phyloP scores from a whole-genome alignment of 139 green algal species.

The Micractinium conductrix region DNA sequence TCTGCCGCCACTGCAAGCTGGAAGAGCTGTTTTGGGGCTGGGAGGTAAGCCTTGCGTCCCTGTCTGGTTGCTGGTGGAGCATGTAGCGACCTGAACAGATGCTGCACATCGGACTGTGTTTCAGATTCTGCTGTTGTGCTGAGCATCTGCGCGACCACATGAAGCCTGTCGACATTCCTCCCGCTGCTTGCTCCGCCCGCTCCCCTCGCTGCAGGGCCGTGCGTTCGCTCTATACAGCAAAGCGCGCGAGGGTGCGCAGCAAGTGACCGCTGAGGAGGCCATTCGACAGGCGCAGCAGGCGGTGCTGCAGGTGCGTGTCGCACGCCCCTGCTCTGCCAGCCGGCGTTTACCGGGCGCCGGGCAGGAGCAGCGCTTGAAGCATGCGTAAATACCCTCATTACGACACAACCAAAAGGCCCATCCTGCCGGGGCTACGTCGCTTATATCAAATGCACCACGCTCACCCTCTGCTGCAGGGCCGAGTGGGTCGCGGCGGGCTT shows the following conservation, averaged over 20 bases:
- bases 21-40: slow-evolving; percentile 72
- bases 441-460: not conserved
- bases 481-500: slow-evolving; percentile 15
- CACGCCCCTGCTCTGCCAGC: not conserved
- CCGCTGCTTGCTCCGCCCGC: too few species aligned
- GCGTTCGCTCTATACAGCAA: slow-evolving; percentile 46
- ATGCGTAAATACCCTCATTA: too few species aligned
- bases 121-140: too few species aligned
- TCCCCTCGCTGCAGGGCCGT: not conserved
- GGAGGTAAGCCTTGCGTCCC: slow-evolving; percentile 76
- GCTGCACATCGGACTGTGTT: too few species aligned
- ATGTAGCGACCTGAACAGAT: too few species aligned
- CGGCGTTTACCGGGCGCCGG: too few species aligned
- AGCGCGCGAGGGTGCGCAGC: slow-evolving; percentile 29
- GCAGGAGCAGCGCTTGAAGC: too few species aligned
- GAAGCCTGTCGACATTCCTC: not conserved
- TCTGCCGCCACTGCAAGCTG: slow-evolving; percentile 81
- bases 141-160: not conserved
- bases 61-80: too few species aligned
- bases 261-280: slow-evolving; percentile 69
- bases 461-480: not conserved
- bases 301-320: not conserved
- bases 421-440: not conserved
- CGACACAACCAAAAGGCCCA: too few species aligned
- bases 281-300: slow-evolving; percentile 18